A percentile compares a stretch with the other conserved stretches of the same genome.
phyloP scores from a whole-genome alignment of 495 filamentous ascomycete genomes.

The Neohortaea acidophila region DNA sequence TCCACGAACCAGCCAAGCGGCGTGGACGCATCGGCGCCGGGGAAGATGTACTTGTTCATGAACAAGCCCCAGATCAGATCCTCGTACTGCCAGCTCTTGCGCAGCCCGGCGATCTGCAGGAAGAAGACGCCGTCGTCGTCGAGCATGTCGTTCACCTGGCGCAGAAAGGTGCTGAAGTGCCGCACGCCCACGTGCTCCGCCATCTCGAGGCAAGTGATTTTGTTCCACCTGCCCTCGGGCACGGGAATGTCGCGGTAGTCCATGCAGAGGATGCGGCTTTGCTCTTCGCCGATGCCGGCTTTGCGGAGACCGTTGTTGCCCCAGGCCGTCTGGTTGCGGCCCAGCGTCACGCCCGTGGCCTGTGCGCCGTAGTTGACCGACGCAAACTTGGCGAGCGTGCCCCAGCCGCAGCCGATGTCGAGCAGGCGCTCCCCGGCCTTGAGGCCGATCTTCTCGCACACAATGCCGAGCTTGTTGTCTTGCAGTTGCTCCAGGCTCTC shows the following conservation, averaged over 20 bases:
- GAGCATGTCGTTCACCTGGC: slow-evolving; percentile 69
- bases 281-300: slow-evolving; percentile 50
- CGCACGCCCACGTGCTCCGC: slow-evolving; percentile 78
- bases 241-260: slow-evolving; percentile 73
- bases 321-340: slow-evolving; percentile 73
- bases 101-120: slow-evolving; percentile 67
- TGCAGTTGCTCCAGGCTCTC: slow-evolving; percentile 73
- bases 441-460: slow-evolving; percentile 72
- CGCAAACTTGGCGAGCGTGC: slow-evolving; percentile 67
- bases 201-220: slow-evolving; percentile 85
- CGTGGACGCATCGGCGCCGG: slow-evolving; percentile 70
- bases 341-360: slow-evolving; percentile 66
- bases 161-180: slow-evolving; percentile 50
- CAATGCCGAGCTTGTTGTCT: slow-evolving; percentile 74
- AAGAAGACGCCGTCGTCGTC: slow-evolving; percentile 75
- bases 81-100: slow-evolving; percentile 78
- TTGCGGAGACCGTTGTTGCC: slow-evolving; percentile 59
- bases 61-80: slow-evolving; percentile 77
- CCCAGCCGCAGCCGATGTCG: slow-evolving; percentile 81
- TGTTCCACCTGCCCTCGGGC: slow-evolving; percentile 54
- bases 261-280: slow-evolving; percentile 65
- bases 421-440: slow-evolving; percentile 56
- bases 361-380: slow-evolving; percentile 63
- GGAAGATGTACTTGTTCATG: slow-evolving; percentile 90
- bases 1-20: slow-evolving; percentile 59